Evolutionary conservation across 2,329 filamentous ascomycete genomes (phyloP), one percentile per base, ranked within the genome.

Genomic region (Fusarium setosum): DNA sequence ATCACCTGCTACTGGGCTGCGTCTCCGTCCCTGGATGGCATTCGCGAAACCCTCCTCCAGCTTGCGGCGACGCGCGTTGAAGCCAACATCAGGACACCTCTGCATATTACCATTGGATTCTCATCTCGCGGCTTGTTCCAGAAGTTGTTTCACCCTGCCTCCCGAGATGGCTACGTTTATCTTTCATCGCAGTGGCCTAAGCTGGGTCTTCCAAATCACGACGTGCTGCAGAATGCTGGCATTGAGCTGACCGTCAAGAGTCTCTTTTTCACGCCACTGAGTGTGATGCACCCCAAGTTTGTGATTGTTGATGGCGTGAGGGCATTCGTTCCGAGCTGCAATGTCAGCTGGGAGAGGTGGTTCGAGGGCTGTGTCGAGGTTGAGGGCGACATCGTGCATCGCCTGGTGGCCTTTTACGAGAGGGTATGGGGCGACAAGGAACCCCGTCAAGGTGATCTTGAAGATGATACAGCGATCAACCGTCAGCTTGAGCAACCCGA

Each of bases 251-350:
- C 84, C 0, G 86, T 94, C 56, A 94, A 93, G 80, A 93, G 89
- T 63, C 81, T 95, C 8, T 96, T 96, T 76, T 88, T 95, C 63
- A 81, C 89, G 3, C 93, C 93, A 0, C 89, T 96, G 60, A 93
- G 92, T 71, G 90, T 96, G n/a, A 92, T 96, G 88, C 93, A 96
- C 73, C 90, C 92, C 0, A 96, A 96, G 72, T 95, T 92, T 68
- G 83, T 95, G 34, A 83, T 96, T 13, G 76, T 95, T 1, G 93
- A 96, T 74, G 84, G 90, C 1, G 75, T 81, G 29, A 82, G 79
- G 3, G 90, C 90, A 0, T 90, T 90, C 70, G 76, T 96, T 10
- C 92, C 92, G 0, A 93, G 90, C 69, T 94, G 92, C 76, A 96
- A 96, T 69, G 87, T 96, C 5, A 94, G 91, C 72, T 96, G 91